Conservation (phyloP, 257 asterid genomes). For the Petunia axillaris region DNA sequence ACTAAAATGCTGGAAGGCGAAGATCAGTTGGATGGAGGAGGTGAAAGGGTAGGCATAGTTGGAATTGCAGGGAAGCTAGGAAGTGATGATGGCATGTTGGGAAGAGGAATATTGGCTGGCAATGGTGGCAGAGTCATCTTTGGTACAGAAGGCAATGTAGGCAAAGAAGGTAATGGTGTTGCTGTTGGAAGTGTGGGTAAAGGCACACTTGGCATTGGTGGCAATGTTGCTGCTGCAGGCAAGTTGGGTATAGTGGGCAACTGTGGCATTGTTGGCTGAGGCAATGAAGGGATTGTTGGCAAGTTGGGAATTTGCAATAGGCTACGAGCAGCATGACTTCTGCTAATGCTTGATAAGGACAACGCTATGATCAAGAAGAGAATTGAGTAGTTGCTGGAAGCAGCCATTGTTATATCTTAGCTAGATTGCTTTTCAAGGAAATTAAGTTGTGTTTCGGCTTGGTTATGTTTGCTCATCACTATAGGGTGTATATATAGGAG, state of each 20-base stretch:
- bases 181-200: neutral
- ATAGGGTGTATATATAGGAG: too few relatives aligned
- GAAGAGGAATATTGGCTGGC: neutral
- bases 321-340: too few relatives aligned
- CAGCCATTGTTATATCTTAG: slow-evolving; percentile 17
- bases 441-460: too few relatives aligned
- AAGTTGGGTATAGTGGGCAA: neutral
- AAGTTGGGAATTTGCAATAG: too few relatives aligned
- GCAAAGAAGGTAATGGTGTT: neutral
- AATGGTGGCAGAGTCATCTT: neutral
- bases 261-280: too few relatives aligned
- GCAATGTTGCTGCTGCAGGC: slow-evolving; percentile 15
- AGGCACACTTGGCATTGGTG: neutral
- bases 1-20: too few relatives aligned
- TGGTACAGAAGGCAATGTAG: neutral
- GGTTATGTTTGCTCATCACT: too few relatives aligned
- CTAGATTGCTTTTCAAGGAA: neutral
- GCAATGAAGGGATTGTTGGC: too few relatives aligned
- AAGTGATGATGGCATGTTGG: neutral
- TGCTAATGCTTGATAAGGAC: neutral
- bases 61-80: neutral
- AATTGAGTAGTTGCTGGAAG: neutral
- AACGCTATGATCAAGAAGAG: neutral
- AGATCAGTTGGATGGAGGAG: slow-evolving; percentile 8
- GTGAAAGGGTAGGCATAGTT: neutral